These are phyloP conservation scores for Fagopyrum homotropicum DNA, from an alignment of 148 eudicot species.

Conservation along the genomic window DNA sequence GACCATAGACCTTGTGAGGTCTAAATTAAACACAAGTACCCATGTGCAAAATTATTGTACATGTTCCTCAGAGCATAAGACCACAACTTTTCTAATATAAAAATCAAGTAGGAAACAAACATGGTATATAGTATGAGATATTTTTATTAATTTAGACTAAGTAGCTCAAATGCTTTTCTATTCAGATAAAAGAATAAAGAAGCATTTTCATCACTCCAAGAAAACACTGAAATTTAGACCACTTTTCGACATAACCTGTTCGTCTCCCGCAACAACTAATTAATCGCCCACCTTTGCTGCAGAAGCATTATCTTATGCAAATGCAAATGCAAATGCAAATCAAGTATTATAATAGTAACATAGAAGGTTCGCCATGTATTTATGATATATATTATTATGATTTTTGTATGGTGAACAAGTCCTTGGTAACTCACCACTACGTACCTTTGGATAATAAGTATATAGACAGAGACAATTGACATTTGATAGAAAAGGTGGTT, in stretches of 20 bases:
- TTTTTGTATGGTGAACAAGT: not conserved
- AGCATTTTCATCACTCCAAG: not conserved
- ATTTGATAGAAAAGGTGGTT: not conserved
- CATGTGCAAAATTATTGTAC: not conserved
- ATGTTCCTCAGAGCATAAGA: not conserved
- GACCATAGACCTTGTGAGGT: not conserved
- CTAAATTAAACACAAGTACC: slow-evolving; percentile 10
- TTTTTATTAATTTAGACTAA: not conserved
- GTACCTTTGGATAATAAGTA: too few species aligned
- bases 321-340: not conserved
- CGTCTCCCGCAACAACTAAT: not conserved
- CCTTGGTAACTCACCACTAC: too few species aligned
- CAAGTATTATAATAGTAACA: too few species aligned
- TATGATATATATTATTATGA: not conserved
- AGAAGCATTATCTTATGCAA: not conserved
- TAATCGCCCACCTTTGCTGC: slow-evolving; percentile 7
- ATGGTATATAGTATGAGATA: not conserved
- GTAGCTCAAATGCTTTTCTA: not conserved
- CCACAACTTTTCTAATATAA: not conserved
- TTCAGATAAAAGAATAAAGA: not conserved
- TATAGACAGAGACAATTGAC: not conserved
- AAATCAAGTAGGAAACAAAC: not conserved
- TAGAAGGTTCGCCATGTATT: not conserved
- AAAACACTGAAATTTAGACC: slow-evolving; percentile 6
- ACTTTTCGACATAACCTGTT: slow-evolving; percentile 5